These are phyloP conservation scores for Physaria fendleri DNA, from an alignment of 345 rosid genomes.

Conservation along the genomic window DNA sequence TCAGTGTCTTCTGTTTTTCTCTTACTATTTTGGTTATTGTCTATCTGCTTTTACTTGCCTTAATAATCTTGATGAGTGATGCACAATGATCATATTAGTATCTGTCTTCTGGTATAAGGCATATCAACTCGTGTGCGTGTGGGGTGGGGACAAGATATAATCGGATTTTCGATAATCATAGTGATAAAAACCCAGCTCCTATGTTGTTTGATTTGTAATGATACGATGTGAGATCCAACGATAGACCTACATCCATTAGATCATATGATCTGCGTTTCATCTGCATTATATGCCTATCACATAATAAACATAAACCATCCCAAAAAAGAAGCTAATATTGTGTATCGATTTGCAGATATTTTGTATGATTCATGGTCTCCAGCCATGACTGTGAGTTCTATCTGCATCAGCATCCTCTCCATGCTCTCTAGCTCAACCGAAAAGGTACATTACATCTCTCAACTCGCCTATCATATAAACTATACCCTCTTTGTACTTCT, in stretches of 20 bases:
- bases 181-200: background rate
- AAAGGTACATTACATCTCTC: slow-evolving; percentile 37
- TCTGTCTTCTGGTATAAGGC: background rate
- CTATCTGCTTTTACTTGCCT: background rate
- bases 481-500: background rate
- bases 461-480: background rate
- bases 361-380: slow-evolving; percentile 86
- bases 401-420: slow-evolving; percentile 73
- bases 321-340: background rate
- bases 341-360: slow-evolving; percentile 44
- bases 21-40: background rate
- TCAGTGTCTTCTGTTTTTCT: slow-evolving; percentile 6
- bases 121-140: background rate
- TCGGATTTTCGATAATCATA: background rate
- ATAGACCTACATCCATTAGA: background rate
- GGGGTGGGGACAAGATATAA: background rate
- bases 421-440: slow-evolving; percentile 65
- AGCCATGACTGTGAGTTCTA: slow-evolving; percentile 67
- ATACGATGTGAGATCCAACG: too few relatives aligned
- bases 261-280: background rate
- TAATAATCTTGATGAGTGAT: background rate
- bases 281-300: background rate
- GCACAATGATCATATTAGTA: background rate
- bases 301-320: too few relatives aligned
- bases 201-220: too few relatives aligned